Percentiles rank a stretch among this genome's conserved stretches.
These are phyloP conservation scores for Rosa rugosa DNA, from an alignment of 306 rosid genomes.

Conservation along the genomic window DNA sequence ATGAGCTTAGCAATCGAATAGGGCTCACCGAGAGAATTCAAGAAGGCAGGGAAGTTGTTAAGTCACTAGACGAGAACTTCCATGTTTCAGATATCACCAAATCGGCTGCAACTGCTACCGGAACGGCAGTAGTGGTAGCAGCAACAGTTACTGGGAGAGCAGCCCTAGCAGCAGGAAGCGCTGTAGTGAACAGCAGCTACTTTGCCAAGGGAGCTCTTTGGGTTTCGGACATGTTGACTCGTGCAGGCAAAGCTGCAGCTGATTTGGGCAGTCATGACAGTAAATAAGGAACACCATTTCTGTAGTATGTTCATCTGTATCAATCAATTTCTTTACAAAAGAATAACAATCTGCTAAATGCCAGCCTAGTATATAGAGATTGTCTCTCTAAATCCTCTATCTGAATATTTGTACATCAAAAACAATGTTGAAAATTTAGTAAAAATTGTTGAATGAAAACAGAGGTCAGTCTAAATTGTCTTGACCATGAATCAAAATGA, in stretches of 20 bases:
- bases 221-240: conserved; percentile 55
- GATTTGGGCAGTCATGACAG: conserved; percentile 46
- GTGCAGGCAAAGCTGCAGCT: conserved; percentile 70
- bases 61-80: conserved; percentile 66
- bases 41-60: conserved; percentile 66
- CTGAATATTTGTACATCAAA: neutral
- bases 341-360: neutral
- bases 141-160: conserved; percentile 72
- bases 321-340: conserved; percentile 6
- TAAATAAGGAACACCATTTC: conserved; percentile 12
- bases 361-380: conserved; percentile 4
- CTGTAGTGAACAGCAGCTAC: conserved; percentile 74
- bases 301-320: neutral
- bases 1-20: conserved; percentile 60
- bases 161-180: conserved; percentile 67
- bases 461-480: neutral
- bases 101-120: conserved; percentile 69
- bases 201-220: conserved; percentile 88
- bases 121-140: conserved; percentile 74
- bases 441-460: neutral
- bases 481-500: conserved; percentile 8
- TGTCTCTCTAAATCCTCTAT: neutral
- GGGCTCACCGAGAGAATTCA: conserved; percentile 74
- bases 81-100: conserved; percentile 75
- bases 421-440: neutral